A percentile compares a stretch with the other conserved stretches of the same genome.
These are phyloP conservation scores for Paxillus involutus DNA, from an alignment of 768 basidiomycete genomes.

Conservation along the genomic window DNA sequence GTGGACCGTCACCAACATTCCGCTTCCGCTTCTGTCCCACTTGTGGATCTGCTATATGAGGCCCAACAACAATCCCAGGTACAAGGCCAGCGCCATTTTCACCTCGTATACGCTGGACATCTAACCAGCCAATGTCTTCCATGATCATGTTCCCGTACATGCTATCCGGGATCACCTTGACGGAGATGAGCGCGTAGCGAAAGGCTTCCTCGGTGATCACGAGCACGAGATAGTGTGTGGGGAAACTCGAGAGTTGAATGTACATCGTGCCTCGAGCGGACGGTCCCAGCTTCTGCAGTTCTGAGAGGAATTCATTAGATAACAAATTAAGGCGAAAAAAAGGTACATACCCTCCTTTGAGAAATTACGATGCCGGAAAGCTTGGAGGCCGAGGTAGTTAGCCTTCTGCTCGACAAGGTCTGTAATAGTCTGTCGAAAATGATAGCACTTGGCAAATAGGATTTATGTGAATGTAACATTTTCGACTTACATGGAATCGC, in stretches of 20 bases:
- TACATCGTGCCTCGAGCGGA: constrained; percentile 63
- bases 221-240: constrained; percentile 81
- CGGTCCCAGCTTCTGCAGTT: constrained; percentile 69
- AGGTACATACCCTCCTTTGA: constrained; percentile 51
- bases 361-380: constrained; percentile 69
- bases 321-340: neutral
- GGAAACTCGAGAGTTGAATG: constrained; percentile 76
- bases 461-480: neutral
- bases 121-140: constrained; percentile 80
- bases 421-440: constrained; percentile 67
- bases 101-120: constrained; percentile 64
- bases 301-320: constrained; percentile 35
- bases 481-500: constrained; percentile 56
- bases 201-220: constrained; percentile 78
- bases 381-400: constrained; percentile 79
- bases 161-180: constrained; percentile 51
- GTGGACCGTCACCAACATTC: constrained; percentile 6
- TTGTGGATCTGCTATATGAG: constrained; percentile 16
- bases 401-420: constrained; percentile 85
- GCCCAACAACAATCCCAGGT: constrained; percentile 10
- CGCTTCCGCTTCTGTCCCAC: constrained; percentile 33
- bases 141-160: constrained; percentile 62
- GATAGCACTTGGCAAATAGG: neutral
- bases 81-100: constrained; percentile 29
- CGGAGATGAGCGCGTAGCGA: constrained; percentile 79